These are phyloP conservation scores for Leptographium flavum DNA, from an alignment of 2,329 filamentous ascomycete genomes.

Conservation along the genomic window DNA sequence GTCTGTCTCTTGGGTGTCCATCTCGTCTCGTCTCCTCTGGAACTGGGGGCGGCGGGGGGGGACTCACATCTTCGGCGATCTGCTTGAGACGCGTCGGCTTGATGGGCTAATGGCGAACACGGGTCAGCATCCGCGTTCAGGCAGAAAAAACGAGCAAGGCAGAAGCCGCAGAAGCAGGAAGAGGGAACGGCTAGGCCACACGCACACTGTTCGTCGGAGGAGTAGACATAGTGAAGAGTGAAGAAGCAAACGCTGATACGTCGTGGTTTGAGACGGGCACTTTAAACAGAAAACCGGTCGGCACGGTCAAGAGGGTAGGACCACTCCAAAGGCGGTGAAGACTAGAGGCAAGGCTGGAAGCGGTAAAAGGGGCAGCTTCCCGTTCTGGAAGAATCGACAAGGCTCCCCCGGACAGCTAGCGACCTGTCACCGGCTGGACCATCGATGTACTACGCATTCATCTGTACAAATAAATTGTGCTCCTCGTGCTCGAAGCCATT, in stretches of 20 bases:
- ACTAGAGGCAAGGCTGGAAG: not conserved
- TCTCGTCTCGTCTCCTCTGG: not conserved
- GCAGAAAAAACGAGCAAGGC: not conserved
- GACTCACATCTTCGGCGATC: constrained; percentile 66
- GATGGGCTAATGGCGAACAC: constrained; percentile 48
- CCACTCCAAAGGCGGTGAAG: constrained; percentile 3
- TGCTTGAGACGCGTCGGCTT: constrained; percentile 65
- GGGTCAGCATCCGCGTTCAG: not conserved
- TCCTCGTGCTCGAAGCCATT: not conserved
- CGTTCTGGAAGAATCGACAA: not conserved
- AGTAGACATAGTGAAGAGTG: not conserved
- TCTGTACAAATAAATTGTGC: no score
- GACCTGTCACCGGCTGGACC: not conserved
- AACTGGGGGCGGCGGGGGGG: not conserved
- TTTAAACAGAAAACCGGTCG: not conserved
- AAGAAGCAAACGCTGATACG: not conserved
- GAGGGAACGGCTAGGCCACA: not conserved
- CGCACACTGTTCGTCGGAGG: constrained; percentile 3
- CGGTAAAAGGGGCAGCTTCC: not conserved
- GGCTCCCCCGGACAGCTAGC: not conserved
- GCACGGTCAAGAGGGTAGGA: not conserved
- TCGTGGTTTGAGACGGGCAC: not conserved
- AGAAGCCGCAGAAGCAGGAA: not conserved
- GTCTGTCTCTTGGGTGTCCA: not conserved
- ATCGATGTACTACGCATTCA: not conserved